phyloP scores from a whole-genome alignment of 768 basidiomycete genomes.

The Lactarius sanguifluus region DNA sequence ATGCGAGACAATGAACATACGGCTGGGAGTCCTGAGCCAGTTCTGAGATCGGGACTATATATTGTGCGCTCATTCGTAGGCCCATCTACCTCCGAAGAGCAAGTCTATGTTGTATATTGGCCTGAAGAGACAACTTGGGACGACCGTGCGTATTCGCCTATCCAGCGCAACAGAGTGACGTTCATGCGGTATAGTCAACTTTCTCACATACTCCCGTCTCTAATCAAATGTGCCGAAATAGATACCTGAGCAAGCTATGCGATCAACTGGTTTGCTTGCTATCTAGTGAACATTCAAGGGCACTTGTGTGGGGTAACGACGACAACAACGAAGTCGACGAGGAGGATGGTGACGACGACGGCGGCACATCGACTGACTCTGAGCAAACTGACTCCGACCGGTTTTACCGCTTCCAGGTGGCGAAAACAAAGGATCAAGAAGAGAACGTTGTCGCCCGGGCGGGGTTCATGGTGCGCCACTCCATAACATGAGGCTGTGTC shows the following conservation, averaged over 20 bases:
- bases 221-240: neutral
- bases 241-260: conserved; percentile 32
- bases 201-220: neutral
- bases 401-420: conserved; percentile 53
- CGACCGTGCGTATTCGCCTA: conserved; percentile 45
- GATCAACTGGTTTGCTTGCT: conserved; percentile 56
- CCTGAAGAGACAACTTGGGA: conserved; percentile 61
- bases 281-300: conserved; percentile 47
- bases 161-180: conserved; percentile 54
- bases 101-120: conserved; percentile 57
- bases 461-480: conserved; percentile 47
- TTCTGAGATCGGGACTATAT: conserved; percentile 53
- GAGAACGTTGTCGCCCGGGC: conserved; percentile 45
- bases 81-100: conserved; percentile 29
- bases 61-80: conserved; percentile 36
- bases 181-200: conserved; percentile 55
- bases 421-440: conserved; percentile 57
- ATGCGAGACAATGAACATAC: conserved; percentile 15
- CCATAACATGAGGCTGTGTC: no score
- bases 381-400: conserved; percentile 47
- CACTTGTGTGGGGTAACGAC: conserved; percentile 45
- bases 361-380: conserved; percentile 35
- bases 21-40: conserved; percentile 27
- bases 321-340: conserved; percentile 28
- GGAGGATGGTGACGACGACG: neutral